Evolutionary conservation across 2,329 filamentous ascomycete species (phyloP).

Genomic region (Exophiala lecanii-corni): DNA sequence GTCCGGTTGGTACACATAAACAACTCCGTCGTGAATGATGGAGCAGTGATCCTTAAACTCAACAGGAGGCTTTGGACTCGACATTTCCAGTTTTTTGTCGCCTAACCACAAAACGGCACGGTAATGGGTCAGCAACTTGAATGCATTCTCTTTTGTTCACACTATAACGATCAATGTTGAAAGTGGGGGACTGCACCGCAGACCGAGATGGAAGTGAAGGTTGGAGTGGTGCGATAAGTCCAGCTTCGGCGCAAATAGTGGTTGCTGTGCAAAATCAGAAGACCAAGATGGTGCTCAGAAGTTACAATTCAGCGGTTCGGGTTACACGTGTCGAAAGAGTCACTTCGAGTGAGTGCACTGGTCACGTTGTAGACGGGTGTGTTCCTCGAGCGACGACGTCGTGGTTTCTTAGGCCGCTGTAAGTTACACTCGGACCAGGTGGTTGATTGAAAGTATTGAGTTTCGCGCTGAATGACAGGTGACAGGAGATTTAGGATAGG

Average conservation of each 20-base stretch:
- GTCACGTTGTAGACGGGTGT: no score
- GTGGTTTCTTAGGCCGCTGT: not conserved
- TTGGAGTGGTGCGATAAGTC: no score
- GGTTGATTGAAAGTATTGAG: not conserved
- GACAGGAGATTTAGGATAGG: slow-evolving; percentile 2
- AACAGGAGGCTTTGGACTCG: slow-evolving; percentile 64
- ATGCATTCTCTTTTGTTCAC: slow-evolving; percentile 15
- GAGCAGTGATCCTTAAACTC: slow-evolving; percentile 75
- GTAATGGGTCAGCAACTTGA: slow-evolving; percentile 8
- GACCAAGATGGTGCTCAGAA: no score
- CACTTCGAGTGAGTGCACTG: no score
- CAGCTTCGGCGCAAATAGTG: no score
- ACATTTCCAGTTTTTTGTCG: slow-evolving; percentile 50
- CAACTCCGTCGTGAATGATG: slow-evolving; percentile 70
- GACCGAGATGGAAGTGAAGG: no score
- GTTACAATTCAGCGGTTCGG: not conserved
- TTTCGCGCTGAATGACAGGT: slow-evolving; percentile 2
- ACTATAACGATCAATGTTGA: no score
- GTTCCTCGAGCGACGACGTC: slow-evolving; percentile 16
- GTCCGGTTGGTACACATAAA: slow-evolving; percentile 74
- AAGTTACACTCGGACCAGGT: slow-evolving; percentile 7
- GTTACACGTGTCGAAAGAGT: no score
- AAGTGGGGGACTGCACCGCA: slow-evolving; percentile 3
- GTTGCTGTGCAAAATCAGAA: slow-evolving; percentile 6
- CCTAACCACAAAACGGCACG: slow-evolving; percentile 5